Percentiles rank a stretch among this genome's conserved stretches.
Conservation (phyloP, 176 grass and related monocot genomes). For the Cenchrus purpureus region DNA sequence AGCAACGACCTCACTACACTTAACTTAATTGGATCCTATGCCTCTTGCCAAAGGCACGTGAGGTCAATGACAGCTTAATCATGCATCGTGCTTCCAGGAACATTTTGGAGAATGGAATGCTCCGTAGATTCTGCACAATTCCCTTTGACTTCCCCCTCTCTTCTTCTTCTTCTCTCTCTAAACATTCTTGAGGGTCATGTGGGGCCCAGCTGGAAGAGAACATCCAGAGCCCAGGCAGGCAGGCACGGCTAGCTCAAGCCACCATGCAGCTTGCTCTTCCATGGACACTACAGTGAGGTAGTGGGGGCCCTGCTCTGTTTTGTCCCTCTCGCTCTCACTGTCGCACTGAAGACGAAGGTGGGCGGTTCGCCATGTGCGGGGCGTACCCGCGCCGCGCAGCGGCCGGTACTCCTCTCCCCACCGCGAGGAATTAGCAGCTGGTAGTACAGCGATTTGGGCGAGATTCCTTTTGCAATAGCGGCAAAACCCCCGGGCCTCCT, state of each 20-base stretch:
- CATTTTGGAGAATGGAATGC: constrained; percentile 91
- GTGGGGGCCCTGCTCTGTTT: constrained; percentile 5
- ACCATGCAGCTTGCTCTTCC: constrained; percentile 21
- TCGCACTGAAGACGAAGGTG: not conserved
- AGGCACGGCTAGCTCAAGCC: constrained; percentile 46
- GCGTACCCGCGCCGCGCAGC: not conserved
- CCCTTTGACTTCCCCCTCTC: constrained; percentile 32
- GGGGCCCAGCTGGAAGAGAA: constrained; percentile 32
- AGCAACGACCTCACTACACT: not conserved
- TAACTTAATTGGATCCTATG: constrained; percentile 40
- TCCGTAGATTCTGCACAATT: constrained; percentile 86
- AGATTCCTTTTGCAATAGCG: constrained; percentile 34
- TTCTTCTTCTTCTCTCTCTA: not conserved
- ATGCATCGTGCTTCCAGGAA: constrained; percentile 53
- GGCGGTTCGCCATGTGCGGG: not conserved
- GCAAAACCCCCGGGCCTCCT: constrained; percentile 3
- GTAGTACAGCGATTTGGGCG: constrained; percentile 1
- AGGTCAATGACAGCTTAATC: constrained; percentile 61
- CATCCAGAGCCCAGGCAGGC: constrained; percentile 10
- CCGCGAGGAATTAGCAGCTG: constrained; percentile 1
- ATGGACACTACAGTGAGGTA: not conserved
- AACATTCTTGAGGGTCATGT: constrained; percentile 46
- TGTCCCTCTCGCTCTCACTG: not conserved
- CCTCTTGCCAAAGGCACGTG: constrained; percentile 19
- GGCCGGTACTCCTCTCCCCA: not conserved